Base-by-base conservation (phyloP, 2,329 filamentous ascomycete genomes). In the Trichoderma polysporum region DNA sequence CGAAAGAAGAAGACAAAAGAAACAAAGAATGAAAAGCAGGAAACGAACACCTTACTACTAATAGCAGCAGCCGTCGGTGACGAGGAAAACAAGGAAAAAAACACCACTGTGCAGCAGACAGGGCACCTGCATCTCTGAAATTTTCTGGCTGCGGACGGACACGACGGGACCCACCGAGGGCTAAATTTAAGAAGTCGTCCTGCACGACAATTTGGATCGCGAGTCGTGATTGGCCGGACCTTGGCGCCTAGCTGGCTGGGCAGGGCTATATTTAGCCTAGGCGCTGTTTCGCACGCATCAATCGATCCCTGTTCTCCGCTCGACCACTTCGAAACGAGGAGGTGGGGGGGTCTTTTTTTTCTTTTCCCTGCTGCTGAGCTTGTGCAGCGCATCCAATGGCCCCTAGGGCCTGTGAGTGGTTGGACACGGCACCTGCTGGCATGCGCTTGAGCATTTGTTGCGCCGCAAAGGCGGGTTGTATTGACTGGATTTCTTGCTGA, bases 201-300 rank as follows among this genome's bases (percentile, higher is more conserved):
- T 68, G 66, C 66, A 68, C 47, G 54, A 70, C 73, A 76, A 74
- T 74, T 73, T 73, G 69, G 67, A 54, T 56, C 25, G 27, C 35
- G 17, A 56, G 4, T 4, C 54, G 31, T 77, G 72, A 77, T 77
- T 77, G 76, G 76, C 47, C 61, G 7, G 47, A 29, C 27, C 56
- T 77, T 76, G 73, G 74, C 76, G 76, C 76, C 71, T 69, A 72
- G 70, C 69, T 70, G 71, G 70, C 70, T 72, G 71, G 70, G 68
- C 61, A 69, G 59, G 66, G 56, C 76, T 78, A 78, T 76, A 76
- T 76, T 77, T 78, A 78, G 76, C 67, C 69, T 71, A 60, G 50
- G 53, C 60, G 66, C 50, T 68, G 66, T 68, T 66, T 68, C 66
- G 66, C 66, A 68, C 54, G 33, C 60, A 50, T 45, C 41, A 19